Base-by-base conservation (phyloP, 257 asterid genomes). In the Echites panduratus region DNA sequence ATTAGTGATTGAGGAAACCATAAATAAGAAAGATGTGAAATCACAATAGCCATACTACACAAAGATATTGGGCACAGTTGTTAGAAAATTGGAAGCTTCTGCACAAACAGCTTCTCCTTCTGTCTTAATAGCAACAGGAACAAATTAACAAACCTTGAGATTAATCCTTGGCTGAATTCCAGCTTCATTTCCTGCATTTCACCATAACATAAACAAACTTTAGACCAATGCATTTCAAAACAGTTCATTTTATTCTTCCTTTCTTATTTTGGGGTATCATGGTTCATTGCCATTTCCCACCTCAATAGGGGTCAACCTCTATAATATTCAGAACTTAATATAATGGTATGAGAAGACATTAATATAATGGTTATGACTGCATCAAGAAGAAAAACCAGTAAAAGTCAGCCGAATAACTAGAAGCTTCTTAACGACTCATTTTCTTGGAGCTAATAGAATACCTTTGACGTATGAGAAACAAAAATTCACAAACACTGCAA, bases 161-260 rank as follows among this genome's bases (percentile, higher is more conserved):
- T 69, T n/a, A 32, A 75, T 75, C 52, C 54, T 50, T n/a, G 79
- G 79, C 47, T 75, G 70, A 45, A 32, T 69, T 20, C 64, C 75
- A 14, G 38, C 38, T 58, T 58, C 64, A 48, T 75, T 75, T 75
- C 79, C 79, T 75, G 79, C 79, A 75, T 14, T 9, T 4, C 8
- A 35, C 20, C 64, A 14, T 5, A 20, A 35, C 24, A 35, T n/a
- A n/a, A n/a, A n/a, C 17, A 7, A 66, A n/a, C 50, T n/a, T 65
- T 9, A 19, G 27, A 9, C 26, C 32, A 40, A 9, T 38, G 70
- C 70, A 38, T 9, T 35, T 5, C 41, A 3, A 50, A 20, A 43
- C 70, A 66, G 8, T 11, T 35, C 24, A 14, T 17, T 29, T 38
- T 0, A 41, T 10, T 38, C 49, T 27, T 59, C 35, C 24, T 24